Conservation (phyloP, 805 yeast species). For the Lachancea waltii region DNA sequence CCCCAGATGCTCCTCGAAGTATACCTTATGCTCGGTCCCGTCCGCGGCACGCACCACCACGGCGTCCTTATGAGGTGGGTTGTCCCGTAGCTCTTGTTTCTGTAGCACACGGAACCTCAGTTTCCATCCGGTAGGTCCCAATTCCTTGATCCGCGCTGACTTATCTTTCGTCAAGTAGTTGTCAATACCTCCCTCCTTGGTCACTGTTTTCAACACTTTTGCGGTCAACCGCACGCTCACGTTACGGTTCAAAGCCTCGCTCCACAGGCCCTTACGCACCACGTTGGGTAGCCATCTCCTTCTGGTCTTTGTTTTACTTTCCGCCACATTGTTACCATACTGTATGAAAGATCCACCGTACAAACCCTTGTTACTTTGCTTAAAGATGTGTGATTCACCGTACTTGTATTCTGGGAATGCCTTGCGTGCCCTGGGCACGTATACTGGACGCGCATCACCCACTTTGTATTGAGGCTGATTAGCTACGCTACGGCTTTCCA, state of each 20-base stretch:
- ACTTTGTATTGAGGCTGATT: conserved; percentile 38
- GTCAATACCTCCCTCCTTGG: conserved; percentile 93
- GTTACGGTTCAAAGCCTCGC: conserved; percentile 60
- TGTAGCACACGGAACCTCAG: conserved; percentile 68
- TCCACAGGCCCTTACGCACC: conserved; percentile 70
- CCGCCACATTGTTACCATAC: conserved; percentile 73
- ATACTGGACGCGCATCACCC: conserved; percentile 48
- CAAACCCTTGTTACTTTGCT: conserved; percentile 80
- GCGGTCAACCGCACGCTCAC: conserved; percentile 63
- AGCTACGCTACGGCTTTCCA: conserved; percentile 44
- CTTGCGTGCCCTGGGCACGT: conserved; percentile 39
- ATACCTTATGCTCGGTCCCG: conserved; percentile 38
- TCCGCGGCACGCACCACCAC: conserved; percentile 30
- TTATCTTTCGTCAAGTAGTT: conserved; percentile 80
- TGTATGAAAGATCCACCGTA: conserved; percentile 83
- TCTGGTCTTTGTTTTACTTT: conserved; percentile 62
- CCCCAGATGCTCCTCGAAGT: conserved; percentile 38
- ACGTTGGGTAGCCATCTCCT: conserved; percentile 83
- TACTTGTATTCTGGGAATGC: conserved; percentile 65
- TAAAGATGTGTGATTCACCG: conserved; percentile 71
- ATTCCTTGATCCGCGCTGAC: conserved; percentile 82
- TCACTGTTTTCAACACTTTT: conserved; percentile 76
- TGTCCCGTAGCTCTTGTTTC: conserved; percentile 34
- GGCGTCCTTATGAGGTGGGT: conserved; percentile 35
- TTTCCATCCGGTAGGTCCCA: conserved; percentile 91